Evolutionary conservation across 139 green algal species (phyloP), one percentile per base, ranked within the genome.

Genomic region (Coelastrella sp.): DNA sequence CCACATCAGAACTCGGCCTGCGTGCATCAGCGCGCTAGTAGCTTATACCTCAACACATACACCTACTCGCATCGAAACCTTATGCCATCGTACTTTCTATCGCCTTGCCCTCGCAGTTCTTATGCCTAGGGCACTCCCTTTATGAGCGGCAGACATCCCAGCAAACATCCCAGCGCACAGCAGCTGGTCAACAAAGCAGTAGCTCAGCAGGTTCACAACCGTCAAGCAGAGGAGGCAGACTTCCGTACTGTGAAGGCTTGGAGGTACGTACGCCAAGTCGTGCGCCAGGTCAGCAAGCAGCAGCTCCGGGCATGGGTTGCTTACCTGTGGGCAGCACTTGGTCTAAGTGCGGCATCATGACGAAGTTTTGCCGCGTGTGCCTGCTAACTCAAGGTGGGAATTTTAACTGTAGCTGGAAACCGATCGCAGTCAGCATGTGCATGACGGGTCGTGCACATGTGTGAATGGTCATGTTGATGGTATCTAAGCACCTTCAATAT

Each of bases 241-340:
- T 88, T 22, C 82, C 82, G 17, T 88, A 88, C 32, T 88, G 82
- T 19, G 82, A 88, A 47, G 82, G 82, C 11, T 20, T 88, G 13
- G 82, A 88, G 82, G 82, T 88, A 16, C 3, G 65, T 32, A 54
- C 23, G 74, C 23, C 19, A 47, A 47, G 32, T 47, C 32, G 32
- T 47, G 32, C 32, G 32, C 32, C 32, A 47, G 32, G 32, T 47
- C 32, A 47, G 32, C 32, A 47, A 47, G 32, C 32, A 47, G 32
- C 32, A 47, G 32, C 32, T 47, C 32, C 32, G 32, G 32, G 32
- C 32, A 47, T 47, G 32, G 32, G 32, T 47, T 47, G 32, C 32
- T 47, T 47, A 47, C 32, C 32, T 47, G 32, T 47, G 32, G 32
- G 32, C 32, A 47, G 32, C 32, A 47, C 32, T 47, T 47, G 32